Conservation (phyloP, 495 filamentous ascomycete species). For the Penicillium daleae region DNA sequence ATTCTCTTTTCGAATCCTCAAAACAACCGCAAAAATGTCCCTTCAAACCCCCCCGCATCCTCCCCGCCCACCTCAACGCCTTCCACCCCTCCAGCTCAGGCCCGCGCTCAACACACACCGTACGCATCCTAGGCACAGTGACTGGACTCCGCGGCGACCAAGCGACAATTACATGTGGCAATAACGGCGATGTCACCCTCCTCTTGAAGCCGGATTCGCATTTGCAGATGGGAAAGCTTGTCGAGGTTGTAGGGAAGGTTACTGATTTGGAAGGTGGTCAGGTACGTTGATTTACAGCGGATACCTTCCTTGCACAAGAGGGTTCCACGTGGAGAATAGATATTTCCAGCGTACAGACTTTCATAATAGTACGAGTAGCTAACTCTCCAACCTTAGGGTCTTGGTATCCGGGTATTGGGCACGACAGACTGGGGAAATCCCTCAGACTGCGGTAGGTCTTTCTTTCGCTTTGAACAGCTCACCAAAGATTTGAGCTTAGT, state of each 20-base stretch:
- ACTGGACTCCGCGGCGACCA: slow-evolving; percentile 77
- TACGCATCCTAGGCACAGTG: slow-evolving; percentile 87
- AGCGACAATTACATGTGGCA: slow-evolving; percentile 72
- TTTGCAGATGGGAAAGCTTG: slow-evolving; percentile 74
- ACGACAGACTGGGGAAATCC: slow-evolving; percentile 76
- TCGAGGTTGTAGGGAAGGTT: slow-evolving; percentile 92
- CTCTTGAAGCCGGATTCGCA: slow-evolving; percentile 81
- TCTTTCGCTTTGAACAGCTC: background rate
- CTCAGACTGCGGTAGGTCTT: slow-evolving; percentile 42
- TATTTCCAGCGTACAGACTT: background rate
- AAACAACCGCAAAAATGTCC: slow-evolving; percentile 39
- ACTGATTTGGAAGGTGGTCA: slow-evolving; percentile 55
- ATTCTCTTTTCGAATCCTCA: background rate
- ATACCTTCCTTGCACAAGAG: background rate
- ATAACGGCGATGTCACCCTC: slow-evolving; percentile 67
- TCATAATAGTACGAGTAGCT: background rate
- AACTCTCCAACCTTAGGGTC: slow-evolving; percentile 49
- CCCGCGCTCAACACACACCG: slow-evolving; percentile 58
- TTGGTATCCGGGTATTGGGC: slow-evolving; percentile 74
- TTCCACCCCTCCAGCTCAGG: slow-evolving; percentile 55
- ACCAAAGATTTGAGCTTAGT: background rate
- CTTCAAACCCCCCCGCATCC: slow-evolving; percentile 71
- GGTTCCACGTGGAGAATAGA: background rate
- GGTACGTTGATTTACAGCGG: slow-evolving; percentile 22
- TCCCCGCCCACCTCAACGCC: slow-evolving; percentile 65